Percentiles rank a stretch among this genome's conserved stretches.
Evolutionary conservation across 176 grass and related monocot genomes (phyloP).

Genomic region (Musa itinerans): DNA sequence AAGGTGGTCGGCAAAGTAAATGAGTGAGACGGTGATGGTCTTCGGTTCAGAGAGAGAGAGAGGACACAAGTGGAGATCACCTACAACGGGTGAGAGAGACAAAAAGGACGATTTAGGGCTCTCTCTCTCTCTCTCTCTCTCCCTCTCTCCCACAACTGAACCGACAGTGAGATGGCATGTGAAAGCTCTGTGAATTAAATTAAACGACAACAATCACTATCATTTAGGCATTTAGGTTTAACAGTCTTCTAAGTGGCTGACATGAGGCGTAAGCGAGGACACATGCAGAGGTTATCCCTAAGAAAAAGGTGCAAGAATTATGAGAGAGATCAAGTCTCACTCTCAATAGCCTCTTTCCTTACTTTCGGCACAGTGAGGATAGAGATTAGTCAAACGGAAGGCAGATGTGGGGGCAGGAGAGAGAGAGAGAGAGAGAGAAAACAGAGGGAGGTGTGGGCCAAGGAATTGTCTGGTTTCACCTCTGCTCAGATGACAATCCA

Average conservation of each 20-base stretch:
- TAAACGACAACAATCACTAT: conserved; percentile 39
- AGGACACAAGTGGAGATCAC: conserved; percentile 20
- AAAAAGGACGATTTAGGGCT: conserved; percentile 5
- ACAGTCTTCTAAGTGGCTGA: not conserved
- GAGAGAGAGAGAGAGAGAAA: too few species aligned
- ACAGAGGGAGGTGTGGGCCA: too few species aligned
- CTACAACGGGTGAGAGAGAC: conserved; percentile 26
- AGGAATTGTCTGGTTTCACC: too few species aligned
- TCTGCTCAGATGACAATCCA: too few species aligned
- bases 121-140: too few species aligned
- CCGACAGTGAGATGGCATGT: not conserved
- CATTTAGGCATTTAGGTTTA: conserved; percentile 36
- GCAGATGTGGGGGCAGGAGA: not conserved
- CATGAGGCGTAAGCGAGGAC: not conserved
- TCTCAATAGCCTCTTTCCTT: not conserved
- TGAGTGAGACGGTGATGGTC: not conserved
- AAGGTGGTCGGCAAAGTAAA: conserved; percentile 12
- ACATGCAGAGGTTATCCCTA: not conserved
- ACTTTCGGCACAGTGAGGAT: not conserved
- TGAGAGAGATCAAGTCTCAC: not conserved
- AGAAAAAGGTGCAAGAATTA: too few species aligned
- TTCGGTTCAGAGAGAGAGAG: too few species aligned
- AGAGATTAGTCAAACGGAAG: not conserved
- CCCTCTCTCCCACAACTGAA: too few species aligned
- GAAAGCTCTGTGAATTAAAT: not conserved